Percentiles rank a stretch among this genome's conserved stretches.
phyloP scores from a whole-genome alignment of 345 rosid species.

The Angophora floribunda region DNA sequence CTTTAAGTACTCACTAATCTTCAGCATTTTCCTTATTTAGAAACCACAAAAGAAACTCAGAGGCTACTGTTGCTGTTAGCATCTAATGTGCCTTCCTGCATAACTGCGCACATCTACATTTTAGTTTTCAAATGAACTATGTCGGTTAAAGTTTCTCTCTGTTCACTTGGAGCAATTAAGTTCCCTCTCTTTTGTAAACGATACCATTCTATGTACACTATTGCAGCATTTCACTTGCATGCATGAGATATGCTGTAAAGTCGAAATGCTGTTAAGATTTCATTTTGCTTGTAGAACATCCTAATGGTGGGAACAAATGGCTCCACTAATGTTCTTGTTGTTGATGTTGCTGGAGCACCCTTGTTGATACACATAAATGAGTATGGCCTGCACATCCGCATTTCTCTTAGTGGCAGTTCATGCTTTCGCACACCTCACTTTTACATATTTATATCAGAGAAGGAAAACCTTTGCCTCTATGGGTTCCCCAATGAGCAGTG shows the following conservation, averaged over 20 bases:
- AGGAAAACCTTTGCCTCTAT: constrained; percentile 83
- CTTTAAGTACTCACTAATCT: background rate
- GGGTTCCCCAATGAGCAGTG: constrained; percentile 66
- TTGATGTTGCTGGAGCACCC: background rate
- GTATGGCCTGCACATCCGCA: background rate
- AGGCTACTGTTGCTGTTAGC: background rate
- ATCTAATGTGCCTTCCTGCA: background rate
- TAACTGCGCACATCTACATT: background rate
- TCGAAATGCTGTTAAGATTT: background rate
- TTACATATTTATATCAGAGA: constrained; percentile 24
- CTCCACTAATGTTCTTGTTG: background rate
- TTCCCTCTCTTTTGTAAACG: background rate
- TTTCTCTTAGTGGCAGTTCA: background rate
- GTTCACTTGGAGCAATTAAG: background rate
- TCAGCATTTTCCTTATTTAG: background rate
- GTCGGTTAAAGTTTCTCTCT: background rate
- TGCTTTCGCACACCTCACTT: background rate
- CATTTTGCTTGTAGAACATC: background rate
- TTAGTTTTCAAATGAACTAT: background rate
- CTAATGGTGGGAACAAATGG: background rate
- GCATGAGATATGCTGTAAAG: background rate
- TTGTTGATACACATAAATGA: background rate
- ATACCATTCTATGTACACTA: background rate
- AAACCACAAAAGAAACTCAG: background rate
- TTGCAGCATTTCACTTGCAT: background rate